Evolutionary conservation across 129 eudicot genomes (phyloP).

Genomic region (Cynara cardunculus): DNA sequence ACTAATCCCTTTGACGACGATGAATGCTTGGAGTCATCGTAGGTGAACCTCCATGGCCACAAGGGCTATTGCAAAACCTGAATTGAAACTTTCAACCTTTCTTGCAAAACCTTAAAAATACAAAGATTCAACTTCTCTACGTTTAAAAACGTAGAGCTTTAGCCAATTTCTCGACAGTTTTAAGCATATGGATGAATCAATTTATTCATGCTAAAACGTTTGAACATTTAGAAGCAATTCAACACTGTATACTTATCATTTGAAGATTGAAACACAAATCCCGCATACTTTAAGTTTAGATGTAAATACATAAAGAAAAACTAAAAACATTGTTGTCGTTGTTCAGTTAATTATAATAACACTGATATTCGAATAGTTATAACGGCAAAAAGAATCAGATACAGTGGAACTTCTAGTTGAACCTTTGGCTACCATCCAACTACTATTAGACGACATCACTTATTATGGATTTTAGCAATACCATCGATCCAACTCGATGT

Average conservation of each 20-base stretch:
- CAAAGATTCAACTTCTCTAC: no score
- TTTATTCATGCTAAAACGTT: background rate
- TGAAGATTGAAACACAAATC: background rate
- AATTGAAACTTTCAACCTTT: background rate
- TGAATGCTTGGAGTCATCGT: background rate
- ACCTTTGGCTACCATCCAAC: background rate
- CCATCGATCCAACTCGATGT: background rate
- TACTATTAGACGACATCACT: background rate
- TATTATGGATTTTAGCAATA: background rate
- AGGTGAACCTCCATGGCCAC: background rate
- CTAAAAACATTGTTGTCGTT: background rate
- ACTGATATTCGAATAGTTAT: background rate
- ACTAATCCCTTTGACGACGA: background rate
- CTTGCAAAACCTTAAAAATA: no score
- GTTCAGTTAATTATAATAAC: background rate
- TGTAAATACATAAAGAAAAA: background rate
- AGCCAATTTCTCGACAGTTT: background rate
- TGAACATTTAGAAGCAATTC: background rate
- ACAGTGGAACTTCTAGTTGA: background rate
- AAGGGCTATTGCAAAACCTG: background rate
- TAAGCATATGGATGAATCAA: background rate
- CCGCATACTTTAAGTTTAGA: background rate
- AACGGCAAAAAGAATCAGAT: background rate
- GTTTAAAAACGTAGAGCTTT: background rate
- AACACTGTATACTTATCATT: background rate